Conservation (phyloP, 768 basidiomycete genomes). For the Lactarius vividus region DNA sequence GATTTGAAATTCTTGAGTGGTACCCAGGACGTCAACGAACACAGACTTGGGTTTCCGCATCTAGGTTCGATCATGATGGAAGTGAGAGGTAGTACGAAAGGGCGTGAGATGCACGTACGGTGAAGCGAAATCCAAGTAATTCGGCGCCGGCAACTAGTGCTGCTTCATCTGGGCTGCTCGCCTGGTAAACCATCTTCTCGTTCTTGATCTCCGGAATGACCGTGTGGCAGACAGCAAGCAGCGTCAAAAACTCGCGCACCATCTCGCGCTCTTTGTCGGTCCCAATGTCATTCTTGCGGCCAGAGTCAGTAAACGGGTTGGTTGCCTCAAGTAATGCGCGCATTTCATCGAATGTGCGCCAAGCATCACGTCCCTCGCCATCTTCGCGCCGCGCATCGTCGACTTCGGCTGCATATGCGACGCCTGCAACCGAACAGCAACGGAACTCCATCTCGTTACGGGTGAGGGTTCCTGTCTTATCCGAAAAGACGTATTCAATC, state of each 20-base stretch:
- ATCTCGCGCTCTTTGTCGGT: conserved; percentile 40
- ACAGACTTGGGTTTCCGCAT: conserved; percentile 95
- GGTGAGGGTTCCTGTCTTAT: conserved; percentile 94
- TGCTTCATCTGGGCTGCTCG: conserved; percentile 97
- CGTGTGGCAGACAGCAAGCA: conserved; percentile 92
- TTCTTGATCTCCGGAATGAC: conserved; percentile 92
- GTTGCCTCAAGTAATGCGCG: conserved; percentile 48
- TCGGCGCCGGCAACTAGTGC: conserved; percentile 95
- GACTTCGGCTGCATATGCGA: conserved; percentile 85
- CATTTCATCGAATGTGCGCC: conserved; percentile 81
- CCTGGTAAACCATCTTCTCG: conserved; percentile 92
- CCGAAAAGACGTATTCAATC: conserved; percentile 94
- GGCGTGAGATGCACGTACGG: conserved; percentile 51
- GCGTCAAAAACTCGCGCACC: conserved; percentile 37
- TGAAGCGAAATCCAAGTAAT: conserved; percentile 87
- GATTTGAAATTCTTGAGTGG: conserved; percentile 78
- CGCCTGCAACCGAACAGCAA: conserved; percentile 84
- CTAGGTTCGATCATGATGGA: conserved; percentile 44
- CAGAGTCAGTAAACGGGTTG: conserved; percentile 55
- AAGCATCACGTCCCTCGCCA: conserved; percentile 54
- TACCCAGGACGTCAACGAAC: conserved; percentile 78
- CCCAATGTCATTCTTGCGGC: conserved; percentile 29
- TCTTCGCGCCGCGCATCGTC: conserved; percentile 78
- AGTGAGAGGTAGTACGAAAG: conserved; percentile 2
- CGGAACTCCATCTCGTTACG: conserved; percentile 99